Conservation (phyloP, 164 flowering plant species). For the Aristolochia californica region DNA sequence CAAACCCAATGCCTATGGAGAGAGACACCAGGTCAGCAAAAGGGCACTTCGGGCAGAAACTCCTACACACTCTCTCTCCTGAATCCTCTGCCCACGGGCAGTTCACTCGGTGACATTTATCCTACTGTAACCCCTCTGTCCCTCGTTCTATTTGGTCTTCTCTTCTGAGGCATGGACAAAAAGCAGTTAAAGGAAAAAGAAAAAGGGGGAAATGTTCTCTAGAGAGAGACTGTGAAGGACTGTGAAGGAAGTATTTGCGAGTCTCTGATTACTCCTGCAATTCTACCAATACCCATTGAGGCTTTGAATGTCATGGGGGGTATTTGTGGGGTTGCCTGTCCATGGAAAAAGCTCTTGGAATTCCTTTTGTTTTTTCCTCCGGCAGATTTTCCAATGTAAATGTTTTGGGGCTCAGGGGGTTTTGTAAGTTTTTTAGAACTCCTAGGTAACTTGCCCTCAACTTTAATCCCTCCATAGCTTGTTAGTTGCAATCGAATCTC, state of each 20-base stretch:
- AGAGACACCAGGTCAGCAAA: slow-evolving; percentile 14
- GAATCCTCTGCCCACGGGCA: slow-evolving; percentile 15
- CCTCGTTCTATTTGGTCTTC: slow-evolving; percentile 4
- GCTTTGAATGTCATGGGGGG: background rate
- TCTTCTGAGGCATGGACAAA: slow-evolving; percentile 6
- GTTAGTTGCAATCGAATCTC: slow-evolving; percentile 2
- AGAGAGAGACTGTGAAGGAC: background rate
- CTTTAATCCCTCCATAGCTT: slow-evolving; percentile 1
- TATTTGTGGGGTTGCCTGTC: background rate
- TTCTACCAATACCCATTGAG: background rate
- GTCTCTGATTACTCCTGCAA: slow-evolving; percentile 2
- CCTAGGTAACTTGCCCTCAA: slow-evolving; percentile 9
- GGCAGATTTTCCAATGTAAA: slow-evolving; percentile 9
- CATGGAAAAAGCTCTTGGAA: background rate
- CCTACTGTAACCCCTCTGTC: background rate
- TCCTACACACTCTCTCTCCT: background rate
- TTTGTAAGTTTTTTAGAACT: slow-evolving; percentile 5
- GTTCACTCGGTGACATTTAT: slow-evolving; percentile 4
- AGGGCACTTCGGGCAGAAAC: slow-evolving; percentile 12
- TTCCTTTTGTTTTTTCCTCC: background rate
- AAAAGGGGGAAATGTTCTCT: slow-evolving; percentile 5
- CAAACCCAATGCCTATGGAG: slow-evolving; percentile 35
- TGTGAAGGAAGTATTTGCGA: background rate
- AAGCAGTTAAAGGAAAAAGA: slow-evolving; percentile 10
- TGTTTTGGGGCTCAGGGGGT: slow-evolving; percentile 3